Conservation (phyloP, 2,329 filamentous ascomycete species). For the Penicillium sp. region DNA sequence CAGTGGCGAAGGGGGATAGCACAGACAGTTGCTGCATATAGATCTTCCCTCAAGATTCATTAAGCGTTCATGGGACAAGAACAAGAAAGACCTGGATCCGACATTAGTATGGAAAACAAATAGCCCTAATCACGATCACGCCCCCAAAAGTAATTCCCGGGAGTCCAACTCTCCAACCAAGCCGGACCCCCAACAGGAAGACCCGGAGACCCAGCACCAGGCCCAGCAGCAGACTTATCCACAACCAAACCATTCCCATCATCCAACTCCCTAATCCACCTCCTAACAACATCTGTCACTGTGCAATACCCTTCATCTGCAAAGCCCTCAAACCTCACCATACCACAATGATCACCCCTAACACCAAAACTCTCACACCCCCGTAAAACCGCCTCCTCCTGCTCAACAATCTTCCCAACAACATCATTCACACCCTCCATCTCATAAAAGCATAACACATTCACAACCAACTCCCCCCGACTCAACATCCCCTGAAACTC, state of each 20-base stretch:
- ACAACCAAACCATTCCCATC: too few relatives aligned
- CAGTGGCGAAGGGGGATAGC: too few relatives aligned
- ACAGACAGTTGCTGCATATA: too few relatives aligned
- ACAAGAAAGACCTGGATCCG: too few relatives aligned
- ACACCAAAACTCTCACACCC: conserved; percentile 4
- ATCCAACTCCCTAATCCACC: background rate
- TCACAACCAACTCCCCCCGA: conserved; percentile 2
- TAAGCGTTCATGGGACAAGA: too few relatives aligned
- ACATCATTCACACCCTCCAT: conserved; percentile 1
- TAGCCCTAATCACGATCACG: background rate
- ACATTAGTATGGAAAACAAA: too few relatives aligned
- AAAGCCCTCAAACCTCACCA: conserved; percentile 3
- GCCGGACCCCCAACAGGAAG: background rate
- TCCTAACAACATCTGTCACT: background rate
- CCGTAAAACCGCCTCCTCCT: conserved; percentile 9
- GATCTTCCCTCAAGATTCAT: too few relatives aligned
- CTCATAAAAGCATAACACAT: conserved; percentile 15
- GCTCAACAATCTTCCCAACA: conserved; percentile 14
- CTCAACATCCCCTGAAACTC: conserved; percentile 11
- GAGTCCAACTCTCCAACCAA: conserved; percentile 4
- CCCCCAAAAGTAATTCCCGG: background rate
- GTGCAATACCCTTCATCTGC: conserved; percentile 5
- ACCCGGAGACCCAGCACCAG: background rate
- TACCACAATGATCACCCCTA: conserved; percentile 10
- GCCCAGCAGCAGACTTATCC: background rate